Evolutionary conservation across 78 protist species (phyloP), one percentile per base, ranked within the genome.

Genomic region (Isochrysis galbana): DNA sequence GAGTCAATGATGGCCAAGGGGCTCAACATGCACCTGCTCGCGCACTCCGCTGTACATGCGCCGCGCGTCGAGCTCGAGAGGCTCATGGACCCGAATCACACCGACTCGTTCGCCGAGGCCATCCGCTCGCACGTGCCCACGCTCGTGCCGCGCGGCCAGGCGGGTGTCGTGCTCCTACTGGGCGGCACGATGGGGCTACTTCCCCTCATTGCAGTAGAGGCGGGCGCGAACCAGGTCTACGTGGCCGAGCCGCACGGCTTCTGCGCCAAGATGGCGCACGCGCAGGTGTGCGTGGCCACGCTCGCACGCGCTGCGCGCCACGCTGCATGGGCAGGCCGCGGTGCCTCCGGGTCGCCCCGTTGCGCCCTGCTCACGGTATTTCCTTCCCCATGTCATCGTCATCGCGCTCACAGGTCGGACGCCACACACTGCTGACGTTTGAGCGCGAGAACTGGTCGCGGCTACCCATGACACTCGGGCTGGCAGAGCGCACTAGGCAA

Each of bases 381-480:
- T n/a, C n/a, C n/a, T n/a, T n/a, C n/a, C n/a, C n/a, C n/a, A n/a
- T n/a, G n/a, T n/a, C n/a, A n/a, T n/a, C n/a, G n/a, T n/a, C n/a
- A n/a, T n/a, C n/a, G n/a, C n/a, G n/a, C n/a, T n/a, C n/a, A n/a
- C n/a, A n/a, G n/a, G n/a, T n/a, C n/a, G 61, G 22, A 17, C 34
- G 80, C 45, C 80, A 70, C 80, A 70, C 80, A 10, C 80, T 70
- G 80, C 5, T 70, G 44, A 21, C 80, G 17, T 70, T 70, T 17
- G 80, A 70, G 80, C 34, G 22, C n/a, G 80, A 70, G 21, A 26
- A 70, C 80, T 70, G 80, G 80, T 29, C 80, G 80, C 80, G 80
- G n/a, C 41, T 70, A 10, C 80, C 80, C 17, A 70, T 70, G 80
- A 70, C 17, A 36, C 42, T 70, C 42, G 80, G 80, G 29, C 41